Evolutionary conservation across 2,329 filamentous ascomycete species (phyloP).

Genomic region (Thielaviopsis populi): DNA sequence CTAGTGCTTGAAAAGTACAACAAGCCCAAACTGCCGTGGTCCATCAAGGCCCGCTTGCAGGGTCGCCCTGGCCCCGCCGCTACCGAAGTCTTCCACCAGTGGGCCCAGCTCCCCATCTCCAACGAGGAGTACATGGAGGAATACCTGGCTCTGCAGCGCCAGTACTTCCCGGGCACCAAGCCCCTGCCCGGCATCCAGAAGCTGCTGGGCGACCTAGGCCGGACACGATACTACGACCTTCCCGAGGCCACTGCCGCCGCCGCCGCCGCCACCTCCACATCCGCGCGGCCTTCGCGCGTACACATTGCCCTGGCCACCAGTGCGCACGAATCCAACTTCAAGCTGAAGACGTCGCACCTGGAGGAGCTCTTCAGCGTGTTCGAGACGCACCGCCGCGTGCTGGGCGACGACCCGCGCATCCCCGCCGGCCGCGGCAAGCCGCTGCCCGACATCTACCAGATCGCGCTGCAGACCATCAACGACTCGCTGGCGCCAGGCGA

Average conservation of each 20-base stretch:
- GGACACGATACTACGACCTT: conserved; percentile 36
- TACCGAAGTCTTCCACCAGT: conserved; percentile 48
- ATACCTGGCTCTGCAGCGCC: conserved; percentile 47
- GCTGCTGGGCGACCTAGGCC: conserved; percentile 47
- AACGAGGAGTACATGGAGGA: conserved; percentile 48
- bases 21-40: conserved; percentile 70
- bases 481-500: conserved; percentile 48
- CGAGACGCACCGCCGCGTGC: conserved; percentile 51
- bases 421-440: conserved; percentile 75
- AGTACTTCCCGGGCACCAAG: conserved; percentile 58
- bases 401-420: conserved; percentile 76
- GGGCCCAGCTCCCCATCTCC: conserved; percentile 72
- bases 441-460: conserved; percentile 80
- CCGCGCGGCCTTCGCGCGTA: conserved; percentile 28
- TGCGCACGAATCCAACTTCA: conserved; percentile 55
- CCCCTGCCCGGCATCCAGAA: conserved; percentile 64
- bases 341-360: conserved; percentile 56
- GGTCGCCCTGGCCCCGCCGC: conserved; percentile 40
- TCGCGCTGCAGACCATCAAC: conserved; percentile 78
- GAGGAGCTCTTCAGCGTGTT: conserved; percentile 49
- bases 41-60: conserved; percentile 74
- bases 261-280: conserved; percentile 19
- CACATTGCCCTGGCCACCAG: conserved; percentile 81
- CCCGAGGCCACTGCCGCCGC: conserved; percentile 18
- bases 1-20: conserved; percentile 61